These are phyloP conservation scores for Rhododendron kiyosumense DNA, from an alignment of 148 eudicot genomes.

Conservation along the genomic window DNA sequence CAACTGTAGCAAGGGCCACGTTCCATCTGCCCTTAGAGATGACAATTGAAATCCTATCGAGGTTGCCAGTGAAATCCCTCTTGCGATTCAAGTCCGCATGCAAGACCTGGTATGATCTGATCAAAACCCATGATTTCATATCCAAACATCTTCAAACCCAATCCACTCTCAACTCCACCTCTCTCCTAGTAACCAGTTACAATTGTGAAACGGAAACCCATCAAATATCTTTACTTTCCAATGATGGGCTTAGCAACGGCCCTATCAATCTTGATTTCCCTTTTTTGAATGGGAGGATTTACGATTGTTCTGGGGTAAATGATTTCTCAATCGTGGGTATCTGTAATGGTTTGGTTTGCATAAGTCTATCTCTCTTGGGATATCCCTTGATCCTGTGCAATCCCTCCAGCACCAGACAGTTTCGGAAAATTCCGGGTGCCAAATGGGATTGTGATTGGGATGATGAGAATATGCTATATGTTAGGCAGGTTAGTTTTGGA, in stretches of 20 bases:
- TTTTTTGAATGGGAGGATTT: too few species aligned
- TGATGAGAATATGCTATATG: too few species aligned
- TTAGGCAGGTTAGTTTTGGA: background rate
- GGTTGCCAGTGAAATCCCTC: too few species aligned
- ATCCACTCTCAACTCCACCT: background rate
- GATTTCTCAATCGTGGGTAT: too few species aligned
- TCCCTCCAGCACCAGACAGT: background rate
- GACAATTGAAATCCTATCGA: too few species aligned
- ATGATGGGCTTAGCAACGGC: too few species aligned
- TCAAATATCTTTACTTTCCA: too few species aligned
- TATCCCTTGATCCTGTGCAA: background rate
- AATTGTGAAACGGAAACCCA: too few species aligned
- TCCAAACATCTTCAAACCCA: background rate
- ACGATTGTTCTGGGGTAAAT: too few species aligned
- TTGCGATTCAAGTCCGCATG: too few species aligned
- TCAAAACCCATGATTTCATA: background rate
- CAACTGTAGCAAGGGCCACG: background rate
- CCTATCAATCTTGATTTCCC: background rate
- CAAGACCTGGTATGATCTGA: background rate
- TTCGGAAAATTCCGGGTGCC: background rate
- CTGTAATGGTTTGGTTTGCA: background rate
- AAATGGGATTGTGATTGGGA: background rate
- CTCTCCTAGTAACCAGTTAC: too few species aligned
- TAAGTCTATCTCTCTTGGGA: background rate
- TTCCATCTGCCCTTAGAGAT: background rate